Base-by-base conservation (phyloP, 768 basidiomycete species). In the Rubroboletus satanas region DNA sequence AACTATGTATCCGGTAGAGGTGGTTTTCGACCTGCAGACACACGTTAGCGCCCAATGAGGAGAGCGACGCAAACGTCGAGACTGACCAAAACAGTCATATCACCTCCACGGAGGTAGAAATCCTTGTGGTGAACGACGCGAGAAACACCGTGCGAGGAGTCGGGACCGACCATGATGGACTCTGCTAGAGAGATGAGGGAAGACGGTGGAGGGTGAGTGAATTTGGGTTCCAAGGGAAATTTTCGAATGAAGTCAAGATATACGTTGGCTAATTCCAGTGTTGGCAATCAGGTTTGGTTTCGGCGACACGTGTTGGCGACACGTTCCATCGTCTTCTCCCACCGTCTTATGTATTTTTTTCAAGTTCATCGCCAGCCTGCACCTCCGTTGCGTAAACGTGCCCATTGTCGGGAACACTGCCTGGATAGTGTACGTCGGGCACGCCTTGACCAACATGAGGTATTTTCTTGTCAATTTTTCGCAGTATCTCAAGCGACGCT, bases 71-170 rank as follows among this genome's bases (percentile, higher is more conserved):
- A 21, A 18, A 42, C 14, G 44, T 38, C n/a, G 47, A 32, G 18
- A 72, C 80, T 55, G 58, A 84, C 85, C 47, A 83, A 57, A 57
- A 87, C 76, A 21, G 76, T 78, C 21, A 86, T 62, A 66, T 88
- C 85, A 5, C 79, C 86, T 0, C 79, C 78, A 35, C 73, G 71
- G 26, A 88, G 66, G 56, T 85, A 87, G 60, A 81, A 87, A 49
- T 72, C 71, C 48, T 72, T 71, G 66, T 72, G 70, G 36, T 70
- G 70, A 5, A 72, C 67, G 51, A 71, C 66, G 31, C 69, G 69
- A 11, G 67, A 66, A 1, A 71, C 51, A 12, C 69, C 69, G 12
- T 66, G 64, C 2, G 62, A 64, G 4, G 51, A 53, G 23, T 69
- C 67, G 32, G 64, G 45, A 8, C 56, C 49, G 37, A 51, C 58